These are phyloP conservation scores for Theobroma grandiflorum DNA, from an alignment of 441 rosid species.

Conservation along the genomic window DNA sequence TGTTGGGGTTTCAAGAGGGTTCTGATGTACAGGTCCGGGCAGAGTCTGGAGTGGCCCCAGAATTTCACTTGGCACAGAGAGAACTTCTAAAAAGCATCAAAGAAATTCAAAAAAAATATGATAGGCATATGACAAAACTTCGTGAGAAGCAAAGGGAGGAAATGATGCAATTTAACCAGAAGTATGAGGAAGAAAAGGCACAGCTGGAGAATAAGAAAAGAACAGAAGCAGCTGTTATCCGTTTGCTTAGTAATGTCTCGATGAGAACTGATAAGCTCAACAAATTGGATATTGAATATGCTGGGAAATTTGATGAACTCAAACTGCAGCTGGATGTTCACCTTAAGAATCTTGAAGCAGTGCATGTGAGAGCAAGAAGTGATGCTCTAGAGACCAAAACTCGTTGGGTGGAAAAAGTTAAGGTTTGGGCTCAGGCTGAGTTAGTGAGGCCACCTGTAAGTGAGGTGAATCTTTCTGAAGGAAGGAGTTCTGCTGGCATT, in stretches of 20 bases:
- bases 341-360: constrained; percentile 51
- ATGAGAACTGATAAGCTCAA: constrained; percentile 53
- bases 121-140: constrained; percentile 55
- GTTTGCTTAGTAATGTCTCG: constrained; percentile 41
- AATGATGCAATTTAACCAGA: constrained; percentile 41
- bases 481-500: constrained; percentile 16
- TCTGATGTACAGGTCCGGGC: constrained; percentile 43
- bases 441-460: constrained; percentile 33
- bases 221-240: constrained; percentile 62
- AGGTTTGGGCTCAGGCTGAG: constrained; percentile 57
- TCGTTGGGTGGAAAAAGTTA: constrained; percentile 52
- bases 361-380: constrained; percentile 51
- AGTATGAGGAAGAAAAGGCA: constrained; percentile 51
- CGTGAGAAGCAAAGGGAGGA: constrained; percentile 48
- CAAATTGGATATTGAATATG: constrained; percentile 55
- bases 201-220: constrained; percentile 48
- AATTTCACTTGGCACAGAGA: constrained; percentile 41
- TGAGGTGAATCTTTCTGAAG: constrained; percentile 25
- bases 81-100: constrained; percentile 58
- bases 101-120: constrained; percentile 57
- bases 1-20: constrained; percentile 39
- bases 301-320: constrained; percentile 52
- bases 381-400: constrained; percentile 53
- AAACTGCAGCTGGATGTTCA: constrained; percentile 38
- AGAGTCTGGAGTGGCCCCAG: constrained; percentile 34